Percentiles rank a stretch among this genome's conserved stretches.
phyloP scores from a whole-genome alignment of 345 rosid species.

The Sisymbrium altissimum region DNA sequence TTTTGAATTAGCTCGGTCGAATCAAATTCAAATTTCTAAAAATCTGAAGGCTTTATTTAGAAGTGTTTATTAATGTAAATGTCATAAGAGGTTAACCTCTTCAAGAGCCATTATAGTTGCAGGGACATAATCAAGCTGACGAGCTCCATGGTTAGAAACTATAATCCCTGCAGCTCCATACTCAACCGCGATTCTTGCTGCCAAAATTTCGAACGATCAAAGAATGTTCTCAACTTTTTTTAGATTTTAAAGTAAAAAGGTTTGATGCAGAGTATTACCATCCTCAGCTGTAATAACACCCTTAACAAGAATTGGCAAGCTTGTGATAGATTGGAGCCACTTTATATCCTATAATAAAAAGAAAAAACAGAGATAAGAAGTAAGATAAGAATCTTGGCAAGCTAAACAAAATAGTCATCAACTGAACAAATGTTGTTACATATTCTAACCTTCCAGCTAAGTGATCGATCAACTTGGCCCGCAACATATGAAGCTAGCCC shows the following conservation, averaged over 20 bases:
- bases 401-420: neutral
- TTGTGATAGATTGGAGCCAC: conserved; percentile 93
- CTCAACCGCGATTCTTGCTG: conserved; percentile 73
- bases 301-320: conserved; percentile 86
- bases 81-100: conserved; percentile 46
- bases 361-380: neutral
- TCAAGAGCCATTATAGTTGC: conserved; percentile 82
- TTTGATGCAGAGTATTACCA: conserved; percentile 38
- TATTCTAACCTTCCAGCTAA: conserved; percentile 79
- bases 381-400: neutral
- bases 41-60: neutral
- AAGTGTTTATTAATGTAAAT: neutral
- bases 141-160: conserved; percentile 94
- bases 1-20: neutral
- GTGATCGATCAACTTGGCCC: conserved; percentile 72
- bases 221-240: neutral
- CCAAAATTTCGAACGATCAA: neutral
- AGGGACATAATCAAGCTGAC: conserved; percentile 92
- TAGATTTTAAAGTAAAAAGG: neutral
- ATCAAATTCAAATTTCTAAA: neutral
- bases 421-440: neutral
- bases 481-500: conserved; percentile 93
- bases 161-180: conserved; percentile 87
- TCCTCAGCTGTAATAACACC: conserved; percentile 94
- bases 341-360: conserved; percentile 58